Base-by-base conservation (phyloP, 2,329 filamentous ascomycete genomes). In the Ascosphaera apis region DNA sequence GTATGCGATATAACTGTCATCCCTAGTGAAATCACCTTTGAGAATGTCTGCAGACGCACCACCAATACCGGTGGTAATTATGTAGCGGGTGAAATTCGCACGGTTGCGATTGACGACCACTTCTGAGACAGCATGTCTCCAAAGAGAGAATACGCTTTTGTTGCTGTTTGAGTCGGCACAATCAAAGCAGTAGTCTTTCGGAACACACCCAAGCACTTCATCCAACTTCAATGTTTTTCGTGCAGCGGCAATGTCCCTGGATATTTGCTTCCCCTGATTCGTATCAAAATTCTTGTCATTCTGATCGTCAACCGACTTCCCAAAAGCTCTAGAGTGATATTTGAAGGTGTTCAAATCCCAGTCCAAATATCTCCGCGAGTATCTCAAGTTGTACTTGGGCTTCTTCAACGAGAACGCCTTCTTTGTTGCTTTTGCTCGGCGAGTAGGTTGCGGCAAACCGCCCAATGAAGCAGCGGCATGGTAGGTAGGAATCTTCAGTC, bases 341-440 rank as follows among this genome's bases (percentile, higher is more conserved):
- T 65, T 60, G 44, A 77, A 76, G 0, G 69, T 72, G n/a, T 62
- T 55, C 3, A 69, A 63, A 49, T 76, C 77, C 66, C 70, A 77
- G 52, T 78, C 73, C 7, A 78, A 58, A 45, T 76, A 77, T 16
- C 72, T 62, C 5, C 72, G 65, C 3, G 66, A 63, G 45, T 67
- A 73, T 6, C 36, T 39, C 9, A 50, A 34, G 9, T 13, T 12
- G 39, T 31, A 16, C 41, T 39, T 21, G 32, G 45, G 19, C 9
- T 6, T 16, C 15, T 33, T 31, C 2, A 4, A 21, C 3, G 17
- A 9, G 15, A 13, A 2, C 18, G 25, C n/a, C 8, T 27, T 15
- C 3, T 33, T 16, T 17, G 15, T 45, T 42, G 48, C 51, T 18
- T 51, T 43, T 1, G 56, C 57, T 34, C 45, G 52, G 33, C 49